A percentile compares a stretch with the other conserved stretches of the same genome.
Evolutionary conservation across 208 protist genomes (phyloP).

Genomic region (Wallacemonas sp.): DNA sequence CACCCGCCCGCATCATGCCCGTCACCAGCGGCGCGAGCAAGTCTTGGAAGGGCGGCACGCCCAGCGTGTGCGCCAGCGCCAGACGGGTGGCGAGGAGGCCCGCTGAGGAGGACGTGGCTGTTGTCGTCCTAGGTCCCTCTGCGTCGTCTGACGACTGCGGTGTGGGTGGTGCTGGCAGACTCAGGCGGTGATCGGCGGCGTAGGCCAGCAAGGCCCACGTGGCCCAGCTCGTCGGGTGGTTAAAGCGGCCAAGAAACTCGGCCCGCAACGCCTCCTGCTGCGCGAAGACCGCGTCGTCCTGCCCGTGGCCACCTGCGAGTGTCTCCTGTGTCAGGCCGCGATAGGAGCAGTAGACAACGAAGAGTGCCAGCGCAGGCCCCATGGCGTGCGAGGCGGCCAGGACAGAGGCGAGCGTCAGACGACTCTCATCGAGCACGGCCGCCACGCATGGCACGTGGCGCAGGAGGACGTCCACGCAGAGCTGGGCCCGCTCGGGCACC

Average conservation of each 20-base stretch:
- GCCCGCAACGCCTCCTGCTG: slow-evolving; percentile 32
- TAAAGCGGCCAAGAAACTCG: slow-evolving; percentile 55
- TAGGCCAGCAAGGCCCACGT: slow-evolving; percentile 53
- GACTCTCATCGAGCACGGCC: slow-evolving; percentile 17
- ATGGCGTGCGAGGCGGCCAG: slow-evolving; percentile 32
- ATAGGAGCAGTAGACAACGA: slow-evolving; percentile 63
- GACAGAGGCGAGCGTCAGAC: slow-evolving; percentile 29
- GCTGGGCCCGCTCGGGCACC: slow-evolving; percentile 31
- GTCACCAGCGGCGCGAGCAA: slow-evolving; percentile 54
- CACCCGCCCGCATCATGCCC: slow-evolving; percentile 45
- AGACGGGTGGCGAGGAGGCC: neutral
- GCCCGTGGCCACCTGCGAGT: slow-evolving; percentile 13
- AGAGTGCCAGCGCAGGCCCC: slow-evolving; percentile 43
- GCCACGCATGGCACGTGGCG: slow-evolving; percentile 23
- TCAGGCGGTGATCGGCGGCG: slow-evolving; percentile 57
- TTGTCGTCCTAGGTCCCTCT: neutral
- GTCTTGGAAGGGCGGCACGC: slow-evolving; percentile 33
- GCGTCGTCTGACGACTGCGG: neutral
- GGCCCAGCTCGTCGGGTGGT: slow-evolving; percentile 34
- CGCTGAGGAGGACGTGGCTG: neutral
- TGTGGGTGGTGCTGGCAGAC: slow-evolving; percentile 4
- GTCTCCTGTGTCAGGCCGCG: neutral
- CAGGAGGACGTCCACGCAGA: slow-evolving; percentile 66
- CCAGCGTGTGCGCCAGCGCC: slow-evolving; percentile 24
- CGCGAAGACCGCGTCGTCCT: slow-evolving; percentile 18